These are phyloP conservation scores for Spathaspora boniae DNA, from an alignment of 805 yeast species.

Conservation along the genomic window DNA sequence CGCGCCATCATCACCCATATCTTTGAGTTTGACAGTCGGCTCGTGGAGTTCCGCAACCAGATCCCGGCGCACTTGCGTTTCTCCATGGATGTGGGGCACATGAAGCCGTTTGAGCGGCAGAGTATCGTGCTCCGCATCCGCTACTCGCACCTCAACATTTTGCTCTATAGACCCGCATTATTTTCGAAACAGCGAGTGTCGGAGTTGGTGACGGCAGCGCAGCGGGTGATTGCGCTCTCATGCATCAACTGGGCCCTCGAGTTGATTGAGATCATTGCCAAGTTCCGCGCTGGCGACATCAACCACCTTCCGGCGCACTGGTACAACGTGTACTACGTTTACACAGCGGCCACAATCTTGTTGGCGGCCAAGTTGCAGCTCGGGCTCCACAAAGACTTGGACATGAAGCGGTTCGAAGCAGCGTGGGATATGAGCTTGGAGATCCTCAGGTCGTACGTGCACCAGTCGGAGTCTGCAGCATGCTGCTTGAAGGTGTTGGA, in stretches of 20 bases:
- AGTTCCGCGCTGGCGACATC: conserved; percentile 10
- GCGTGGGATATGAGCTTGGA: conserved; percentile 10
- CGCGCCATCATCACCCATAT: conserved; percentile 7
- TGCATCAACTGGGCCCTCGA: conserved; percentile 12
- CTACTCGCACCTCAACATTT: conserved; percentile 10
- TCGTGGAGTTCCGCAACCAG: conserved; percentile 8
- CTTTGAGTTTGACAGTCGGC: conserved; percentile 10
- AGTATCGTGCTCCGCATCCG: conserved; percentile 11
- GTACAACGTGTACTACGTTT: conserved; percentile 19
- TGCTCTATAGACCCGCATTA: conserved; percentile 11
- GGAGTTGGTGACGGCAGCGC: conserved; percentile 9
- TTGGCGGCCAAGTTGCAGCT: conserved; percentile 20
- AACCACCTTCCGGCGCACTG: conserved; percentile 17
- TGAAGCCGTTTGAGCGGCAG: conserved; percentile 11
- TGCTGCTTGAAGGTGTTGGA: conserved; percentile 12
- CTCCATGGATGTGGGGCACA: conserved; percentile 3
- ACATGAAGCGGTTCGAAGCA: conserved; percentile 3
- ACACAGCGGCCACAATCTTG: conserved; percentile 18
- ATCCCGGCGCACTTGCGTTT: conserved; percentile 9
- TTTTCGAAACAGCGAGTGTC: conserved; percentile 9
- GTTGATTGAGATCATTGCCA: conserved; percentile 8
- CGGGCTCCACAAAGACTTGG: conserved; percentile 11
- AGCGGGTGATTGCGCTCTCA: conserved; percentile 8
- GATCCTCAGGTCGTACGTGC: conserved; percentile 8
- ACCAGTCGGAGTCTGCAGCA: conserved; percentile 11